Evolutionary conservation across 768 basidiomycete genomes (phyloP).

Genomic region (Amyloporia xantha): DNA sequence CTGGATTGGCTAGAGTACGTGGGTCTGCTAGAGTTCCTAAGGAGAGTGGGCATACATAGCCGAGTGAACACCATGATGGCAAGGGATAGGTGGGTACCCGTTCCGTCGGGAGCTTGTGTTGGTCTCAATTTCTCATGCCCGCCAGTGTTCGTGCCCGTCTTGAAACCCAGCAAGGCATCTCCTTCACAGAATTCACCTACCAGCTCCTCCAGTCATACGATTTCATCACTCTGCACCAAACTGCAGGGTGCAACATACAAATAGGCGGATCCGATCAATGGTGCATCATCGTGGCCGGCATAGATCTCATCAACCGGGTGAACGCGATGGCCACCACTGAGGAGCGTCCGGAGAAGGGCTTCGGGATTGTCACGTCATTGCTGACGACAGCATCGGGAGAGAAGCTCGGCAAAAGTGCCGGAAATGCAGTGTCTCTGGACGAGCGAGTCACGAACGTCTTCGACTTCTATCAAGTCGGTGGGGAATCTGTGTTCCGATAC

Average conservation of each 20-base stretch:
- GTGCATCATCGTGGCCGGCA: conserved; percentile 93
- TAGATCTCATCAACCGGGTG: conserved; percentile 78
- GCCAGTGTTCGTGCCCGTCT: conserved; percentile 86
- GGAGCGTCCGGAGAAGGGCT: conserved; percentile 38
- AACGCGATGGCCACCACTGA: conserved; percentile 10
- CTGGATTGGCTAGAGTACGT: conserved; percentile 74
- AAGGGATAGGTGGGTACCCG: conserved; percentile 89
- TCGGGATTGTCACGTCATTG: conserved; percentile 87
- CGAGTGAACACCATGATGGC: conserved; percentile 87
- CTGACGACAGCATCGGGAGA: conserved; percentile 84
- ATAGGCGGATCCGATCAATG: conserved; percentile 97
- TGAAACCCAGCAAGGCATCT: conserved; percentile 76
- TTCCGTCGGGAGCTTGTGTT: too few relatives aligned
- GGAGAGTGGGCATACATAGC: conserved; percentile 69
- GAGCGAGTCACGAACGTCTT: conserved; percentile 71
- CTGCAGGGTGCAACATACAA: conserved; percentile 73
- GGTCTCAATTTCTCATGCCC: conserved; percentile 6
- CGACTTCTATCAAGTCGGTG: conserved; percentile 89
- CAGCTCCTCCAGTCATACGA: conserved; percentile 97
- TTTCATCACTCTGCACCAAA: conserved; percentile 69
- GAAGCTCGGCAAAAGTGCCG: conserved; percentile 97
- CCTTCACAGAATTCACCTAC: conserved; percentile 98
- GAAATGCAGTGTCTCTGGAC: conserved; percentile 93
- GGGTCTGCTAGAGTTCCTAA: conserved; percentile 77
- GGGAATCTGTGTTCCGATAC: too few relatives aligned